Evolutionary conservation across 495 filamentous ascomycete genomes (phyloP).

Genomic region (Podospora australis): DNA sequence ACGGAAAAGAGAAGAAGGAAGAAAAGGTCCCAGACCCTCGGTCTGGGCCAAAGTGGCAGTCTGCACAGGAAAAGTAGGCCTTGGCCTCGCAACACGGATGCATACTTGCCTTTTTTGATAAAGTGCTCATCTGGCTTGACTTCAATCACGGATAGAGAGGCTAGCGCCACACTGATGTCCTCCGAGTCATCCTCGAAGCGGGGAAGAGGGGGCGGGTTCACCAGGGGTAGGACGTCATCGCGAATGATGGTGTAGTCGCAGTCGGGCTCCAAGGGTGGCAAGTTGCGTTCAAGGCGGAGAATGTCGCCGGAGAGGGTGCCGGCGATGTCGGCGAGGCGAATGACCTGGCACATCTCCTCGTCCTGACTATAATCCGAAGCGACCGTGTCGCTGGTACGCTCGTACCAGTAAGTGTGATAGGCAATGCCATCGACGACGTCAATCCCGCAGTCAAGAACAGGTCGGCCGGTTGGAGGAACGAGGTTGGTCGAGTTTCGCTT

Average conservation of each 20-base stretch:
- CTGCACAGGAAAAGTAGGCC: no score
- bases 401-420: constrained; percentile 17
- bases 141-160: constrained; percentile 2
- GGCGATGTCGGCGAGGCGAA: constrained; percentile 18
- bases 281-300: constrained; percentile 19
- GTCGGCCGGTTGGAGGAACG: constrained; percentile 11
- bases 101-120: constrained; percentile 1
- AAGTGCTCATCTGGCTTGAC: neutral
- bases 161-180: constrained; percentile 4
- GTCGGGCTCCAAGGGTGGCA: constrained; percentile 16
- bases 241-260: neutral
- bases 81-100: neutral
- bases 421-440: constrained; percentile 1
- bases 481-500: constrained; percentile 14
- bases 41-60: no score
- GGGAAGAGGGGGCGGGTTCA: neutral
- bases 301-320: constrained; percentile 24
- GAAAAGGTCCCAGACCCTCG: no score
- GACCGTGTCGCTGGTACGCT: constrained; percentile 4
- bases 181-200: constrained; percentile 17
- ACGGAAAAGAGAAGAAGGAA: no score
- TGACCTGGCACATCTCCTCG: constrained; percentile 9
- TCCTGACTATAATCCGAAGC: neutral
- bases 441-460: constrained; percentile 5
- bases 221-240: constrained; percentile 10